Evolutionary conservation across 179 eudicot genomes (phyloP).

Genomic region (Sideroxylon spinosum): DNA sequence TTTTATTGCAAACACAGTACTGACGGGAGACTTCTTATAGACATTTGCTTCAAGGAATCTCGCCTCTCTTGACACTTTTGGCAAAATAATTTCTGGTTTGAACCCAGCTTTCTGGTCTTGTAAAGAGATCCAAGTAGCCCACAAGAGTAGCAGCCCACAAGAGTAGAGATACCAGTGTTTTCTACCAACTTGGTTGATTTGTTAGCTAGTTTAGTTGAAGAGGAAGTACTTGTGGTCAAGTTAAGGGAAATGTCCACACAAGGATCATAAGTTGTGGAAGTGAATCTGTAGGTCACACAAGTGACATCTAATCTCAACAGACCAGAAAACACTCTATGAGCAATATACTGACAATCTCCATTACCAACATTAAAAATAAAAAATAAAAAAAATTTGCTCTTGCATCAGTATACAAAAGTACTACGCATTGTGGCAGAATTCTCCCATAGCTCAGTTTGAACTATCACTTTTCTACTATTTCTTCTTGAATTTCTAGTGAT

Average conservation of each 20-base stretch:
- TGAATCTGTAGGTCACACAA: slow-evolving; percentile 53
- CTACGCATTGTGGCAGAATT: neutral
- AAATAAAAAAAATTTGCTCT: too few species aligned
- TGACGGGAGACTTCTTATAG: slow-evolving; percentile 51
- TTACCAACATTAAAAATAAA: slow-evolving; percentile 35
- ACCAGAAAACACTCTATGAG: slow-evolving; percentile 61
- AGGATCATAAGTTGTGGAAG: slow-evolving; percentile 60
- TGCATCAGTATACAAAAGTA: slow-evolving; percentile 11
- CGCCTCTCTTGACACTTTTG: slow-evolving; percentile 50
- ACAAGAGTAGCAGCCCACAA: slow-evolving; percentile 45
- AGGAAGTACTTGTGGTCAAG: slow-evolving; percentile 25
- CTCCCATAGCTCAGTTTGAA: neutral
- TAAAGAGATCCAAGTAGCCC: slow-evolving; percentile 51
- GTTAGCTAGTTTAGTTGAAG: slow-evolving; percentile 5
- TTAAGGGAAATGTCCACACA: slow-evolving; percentile 56
- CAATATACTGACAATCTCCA: slow-evolving; percentile 57
- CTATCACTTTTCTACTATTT: too few species aligned
- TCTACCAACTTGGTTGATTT: slow-evolving; percentile 23
- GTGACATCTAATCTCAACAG: slow-evolving; percentile 53
- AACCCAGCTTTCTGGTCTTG: slow-evolving; percentile 58
- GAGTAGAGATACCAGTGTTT: slow-evolving; percentile 29
- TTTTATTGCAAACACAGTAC: slow-evolving; percentile 62
- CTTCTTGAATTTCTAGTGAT: too few species aligned
- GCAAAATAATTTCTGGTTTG: slow-evolving; percentile 58
- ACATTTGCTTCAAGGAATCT: slow-evolving; percentile 61